Conservation (phyloP, 441 rosid species). For the Gossypium lobatum region DNA sequence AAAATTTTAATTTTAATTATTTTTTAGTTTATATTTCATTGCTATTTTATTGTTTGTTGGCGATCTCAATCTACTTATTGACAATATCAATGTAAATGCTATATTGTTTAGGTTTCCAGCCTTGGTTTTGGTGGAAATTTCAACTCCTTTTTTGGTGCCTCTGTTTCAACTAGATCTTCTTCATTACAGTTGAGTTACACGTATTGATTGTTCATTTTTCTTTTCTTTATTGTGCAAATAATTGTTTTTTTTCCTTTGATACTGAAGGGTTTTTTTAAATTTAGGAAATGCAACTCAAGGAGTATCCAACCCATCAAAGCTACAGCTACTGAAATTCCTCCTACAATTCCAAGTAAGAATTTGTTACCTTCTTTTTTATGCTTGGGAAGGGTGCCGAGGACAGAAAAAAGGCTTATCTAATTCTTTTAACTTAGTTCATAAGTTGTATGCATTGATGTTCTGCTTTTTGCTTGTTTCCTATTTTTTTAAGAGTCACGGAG, state of each 20-base stretch:
- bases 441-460: conserved; percentile 15
- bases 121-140: conserved; percentile 32
- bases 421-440: neutral
- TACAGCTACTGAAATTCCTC: conserved; percentile 72
- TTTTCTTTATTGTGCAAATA: neutral
- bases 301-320: conserved; percentile 65
- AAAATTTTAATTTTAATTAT: neutral
- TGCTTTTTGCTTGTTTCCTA: conserved; percentile 18
- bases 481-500: conserved; percentile 39
- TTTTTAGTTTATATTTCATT: neutral
- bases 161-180: conserved; percentile 37
- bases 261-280: neutral
- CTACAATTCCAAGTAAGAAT: conserved; percentile 55
- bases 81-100: neutral
- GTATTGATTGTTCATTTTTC: neutral
- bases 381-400: neutral
- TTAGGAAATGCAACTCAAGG: conserved; percentile 40
- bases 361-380: neutral
- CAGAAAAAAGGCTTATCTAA: neutral
- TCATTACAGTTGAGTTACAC: conserved; percentile 47
- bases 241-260: neutral
- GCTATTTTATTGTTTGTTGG: neutral
- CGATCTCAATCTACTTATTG: neutral
- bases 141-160: conserved; percentile 38
- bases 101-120: conserved; percentile 37